A percentile compares a stretch with the other conserved stretches of the same genome.
Conservation (phyloP, 257 asterid species). For the Hygrophila difformis region DNA sequence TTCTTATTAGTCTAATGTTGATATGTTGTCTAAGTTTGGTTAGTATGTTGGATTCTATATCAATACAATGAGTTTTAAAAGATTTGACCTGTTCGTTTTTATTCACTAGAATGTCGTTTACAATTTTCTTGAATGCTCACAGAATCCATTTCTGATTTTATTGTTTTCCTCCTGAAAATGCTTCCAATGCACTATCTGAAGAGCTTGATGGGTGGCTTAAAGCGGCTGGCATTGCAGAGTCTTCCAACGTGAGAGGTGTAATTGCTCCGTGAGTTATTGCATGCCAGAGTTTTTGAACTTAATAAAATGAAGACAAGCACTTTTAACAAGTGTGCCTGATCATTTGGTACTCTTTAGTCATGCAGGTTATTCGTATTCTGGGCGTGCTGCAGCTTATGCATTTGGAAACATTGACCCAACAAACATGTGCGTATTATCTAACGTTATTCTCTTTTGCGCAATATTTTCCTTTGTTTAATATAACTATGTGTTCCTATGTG, state of each 20-base stretch:
- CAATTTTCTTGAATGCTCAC: too few species aligned
- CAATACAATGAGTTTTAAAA: too few species aligned
- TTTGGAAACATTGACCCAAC: conserved; percentile 89
- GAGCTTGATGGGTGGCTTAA: conserved; percentile 91
- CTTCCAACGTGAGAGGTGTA: conserved; percentile 81
- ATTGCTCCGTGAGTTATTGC: conserved; percentile 87
- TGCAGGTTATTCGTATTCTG: conserved; percentile 99
- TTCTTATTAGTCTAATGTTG: too few species aligned
- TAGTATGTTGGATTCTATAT: too few species aligned
- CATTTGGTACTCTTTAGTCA: conserved; percentile 50
- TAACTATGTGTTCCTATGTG: not conserved
- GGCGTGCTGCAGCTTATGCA: conserved; percentile 97
- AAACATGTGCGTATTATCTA: conserved; percentile 38
- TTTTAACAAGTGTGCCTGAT: conserved; percentile 15
- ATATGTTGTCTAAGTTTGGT: too few species aligned
- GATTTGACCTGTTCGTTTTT: too few species aligned
- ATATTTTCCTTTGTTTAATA: not conserved
- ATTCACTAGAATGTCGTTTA: too few species aligned
- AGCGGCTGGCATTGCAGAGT: conserved; percentile 50
- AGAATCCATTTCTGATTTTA: too few species aligned
- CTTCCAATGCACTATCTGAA: too few species aligned
- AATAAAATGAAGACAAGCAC: conserved; percentile 3
- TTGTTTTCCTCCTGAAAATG: too few species aligned
- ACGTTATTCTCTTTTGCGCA: not conserved
- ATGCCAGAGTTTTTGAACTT: conserved; percentile 5